phyloP scores from a whole-genome alignment of 2,329 filamentous ascomycete genomes.

The Alternaria metachromatica region DNA sequence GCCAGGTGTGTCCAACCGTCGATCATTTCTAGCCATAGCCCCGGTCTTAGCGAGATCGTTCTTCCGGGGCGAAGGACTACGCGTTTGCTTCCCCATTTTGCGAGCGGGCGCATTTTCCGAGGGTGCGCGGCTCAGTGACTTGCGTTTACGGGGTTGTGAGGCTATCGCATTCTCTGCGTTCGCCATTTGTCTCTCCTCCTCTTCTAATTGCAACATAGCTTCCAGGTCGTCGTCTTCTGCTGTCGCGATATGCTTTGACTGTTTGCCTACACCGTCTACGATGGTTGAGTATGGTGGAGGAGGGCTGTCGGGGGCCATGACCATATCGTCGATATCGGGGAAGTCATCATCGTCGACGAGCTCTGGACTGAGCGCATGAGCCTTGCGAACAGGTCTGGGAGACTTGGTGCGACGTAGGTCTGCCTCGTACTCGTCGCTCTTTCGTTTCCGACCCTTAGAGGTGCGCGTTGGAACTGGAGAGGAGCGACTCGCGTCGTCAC shows the following conservation, averaged over 20 bases:
- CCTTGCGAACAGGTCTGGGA: constrained; percentile 18
- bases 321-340: constrained; percentile 48
- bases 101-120: constrained; percentile 38
- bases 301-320: constrained; percentile 31
- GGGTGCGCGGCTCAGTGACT: constrained; percentile 36
- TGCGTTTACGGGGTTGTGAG: constrained; percentile 35
- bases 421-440: constrained; percentile 54
- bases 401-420: constrained; percentile 29
- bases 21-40: not conserved
- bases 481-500: constrained; percentile 25
- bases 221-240: constrained; percentile 18
- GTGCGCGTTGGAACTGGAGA: constrained; percentile 25
- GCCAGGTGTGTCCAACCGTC: constrained; percentile 13
- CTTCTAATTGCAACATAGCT: constrained; percentile 17
- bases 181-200: constrained; percentile 20
- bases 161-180: constrained; percentile 9
- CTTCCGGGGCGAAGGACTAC: constrained; percentile 28
- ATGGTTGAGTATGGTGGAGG: constrained; percentile 56
- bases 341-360: constrained; percentile 42
- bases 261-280: constrained; percentile 16
- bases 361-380: constrained; percentile 21
- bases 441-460: constrained; percentile 50
- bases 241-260: not conserved
- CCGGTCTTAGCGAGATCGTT: not conserved
- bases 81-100: constrained; percentile 37